Evolutionary conservation across 169 alveolate genomes (phyloP), one percentile per base, ranked within the genome.

Genomic region (Eimeria necatrix): DNA sequence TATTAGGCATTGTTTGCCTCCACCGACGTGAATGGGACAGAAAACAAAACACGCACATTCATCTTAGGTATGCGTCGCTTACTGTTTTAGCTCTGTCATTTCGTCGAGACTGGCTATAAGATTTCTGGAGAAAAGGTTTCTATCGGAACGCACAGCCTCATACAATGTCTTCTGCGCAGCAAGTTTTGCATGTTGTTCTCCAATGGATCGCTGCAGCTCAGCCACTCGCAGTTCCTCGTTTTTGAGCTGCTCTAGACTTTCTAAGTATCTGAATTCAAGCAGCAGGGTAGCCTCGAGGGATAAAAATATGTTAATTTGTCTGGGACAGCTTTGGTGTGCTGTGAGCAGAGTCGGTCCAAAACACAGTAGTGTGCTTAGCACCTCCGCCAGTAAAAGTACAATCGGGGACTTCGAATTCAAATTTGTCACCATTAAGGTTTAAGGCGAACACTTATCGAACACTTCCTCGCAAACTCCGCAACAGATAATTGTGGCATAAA

Each of bases 121-220:
- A 95, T 98, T 97, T 96, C 98, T 98, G 12, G 98, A 97, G 97
- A 98, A 98, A 41, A 98, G 97, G 95, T 98, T 98, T 94, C 99
- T 97, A 90, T 98, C 99, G n/a, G 98, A 96, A 74, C 99, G 97
- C 52, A 98, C 99, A 8, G 98, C 99, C 96, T 98, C 99, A 95
- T 98, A 98, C 53, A 98, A 96, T 84, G 97, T 97, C 96, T 98
- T 97, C 94, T 98, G 95, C 0, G 93, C 83, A 9, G 91, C 51
- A 68, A 93, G 98, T 64, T 97, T 97, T 68, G 97, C 96, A 83
- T 97, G 98, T 80, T 97, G 96, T 91, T 98, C 99, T 24, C 96
- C 96, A 85, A 97, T 97, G 80, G 97, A 97, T 95, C 97, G 97
- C 95, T 98, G 97, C 60, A 98, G 94, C 81, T 98, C 99, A 41